Percentiles rank a stretch among this genome's conserved stretches.
phyloP scores from a whole-genome alignment of 2,329 filamentous ascomycete genomes.

The Fusarium dlaminii region DNA sequence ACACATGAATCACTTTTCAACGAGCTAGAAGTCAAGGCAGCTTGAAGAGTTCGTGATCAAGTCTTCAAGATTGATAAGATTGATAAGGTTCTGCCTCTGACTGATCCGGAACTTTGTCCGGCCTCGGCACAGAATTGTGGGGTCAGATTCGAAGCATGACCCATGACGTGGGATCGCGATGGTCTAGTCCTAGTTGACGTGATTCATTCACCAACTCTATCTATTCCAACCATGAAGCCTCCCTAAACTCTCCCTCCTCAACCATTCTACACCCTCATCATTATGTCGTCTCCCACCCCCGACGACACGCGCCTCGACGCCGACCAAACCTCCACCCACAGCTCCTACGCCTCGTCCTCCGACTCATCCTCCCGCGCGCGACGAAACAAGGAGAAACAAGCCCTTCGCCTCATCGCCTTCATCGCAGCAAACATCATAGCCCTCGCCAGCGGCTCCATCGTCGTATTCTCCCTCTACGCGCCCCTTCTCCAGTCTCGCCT shows the following conservation, averaged over 20 bases:
- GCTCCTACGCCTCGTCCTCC: conserved; percentile 36
- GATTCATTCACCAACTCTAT: conserved; percentile 3
- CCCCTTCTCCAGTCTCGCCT: conserved; percentile 88
- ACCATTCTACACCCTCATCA: neutral
- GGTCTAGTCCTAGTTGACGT: conserved; percentile 23
- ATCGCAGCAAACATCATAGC: conserved; percentile 63
- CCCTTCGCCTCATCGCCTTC: conserved; percentile 61
- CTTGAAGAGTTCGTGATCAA: neutral
- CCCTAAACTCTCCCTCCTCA: neutral
- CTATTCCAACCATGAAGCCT: conserved; percentile 11
- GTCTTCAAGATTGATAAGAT: neutral
- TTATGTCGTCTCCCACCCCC: conserved; percentile 36
- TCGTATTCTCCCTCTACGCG: conserved; percentile 93
- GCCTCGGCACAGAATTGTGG: conserved; percentile 28
- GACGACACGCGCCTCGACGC: conserved; percentile 34
- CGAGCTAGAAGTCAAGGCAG: neutral
- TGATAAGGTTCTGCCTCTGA: neutral
- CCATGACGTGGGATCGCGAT: conserved; percentile 37
- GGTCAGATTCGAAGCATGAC: conserved; percentile 8
- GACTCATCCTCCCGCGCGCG: conserved; percentile 35
- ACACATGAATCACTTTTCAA: neutral
- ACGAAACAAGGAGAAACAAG: conserved; percentile 42
- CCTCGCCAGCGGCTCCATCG: conserved; percentile 89
- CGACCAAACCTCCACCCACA: conserved; percentile 39
- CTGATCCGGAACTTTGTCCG: conserved; percentile 4